A percentile compares a stretch with the other conserved stretches of the same genome.
Conservation (phyloP, 2,329 filamentous ascomycete genomes). For the Arthrobotrys sinensis region DNA sequence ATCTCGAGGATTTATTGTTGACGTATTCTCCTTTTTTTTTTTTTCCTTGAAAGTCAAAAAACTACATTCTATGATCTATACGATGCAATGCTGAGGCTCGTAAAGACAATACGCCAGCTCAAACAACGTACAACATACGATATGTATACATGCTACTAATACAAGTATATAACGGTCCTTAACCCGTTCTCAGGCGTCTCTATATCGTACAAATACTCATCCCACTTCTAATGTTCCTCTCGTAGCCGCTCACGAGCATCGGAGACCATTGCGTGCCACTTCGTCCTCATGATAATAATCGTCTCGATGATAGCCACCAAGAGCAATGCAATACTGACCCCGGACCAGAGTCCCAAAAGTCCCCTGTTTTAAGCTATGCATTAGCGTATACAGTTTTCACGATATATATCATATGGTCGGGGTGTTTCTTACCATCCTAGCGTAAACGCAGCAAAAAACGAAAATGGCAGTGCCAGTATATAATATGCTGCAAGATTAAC, state of each 20-base stretch:
- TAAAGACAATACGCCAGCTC: too few relatives aligned
- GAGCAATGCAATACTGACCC: conserved; percentile 80
- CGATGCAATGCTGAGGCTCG: not conserved
- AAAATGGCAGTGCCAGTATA: conserved; percentile 85
- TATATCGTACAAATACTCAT: conserved; percentile 36
- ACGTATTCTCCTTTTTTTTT: too few relatives aligned
- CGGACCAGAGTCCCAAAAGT: conserved; percentile 84
- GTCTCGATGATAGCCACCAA: conserved; percentile 66
- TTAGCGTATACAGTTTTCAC: conserved; percentile 16
- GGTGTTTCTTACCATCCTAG: conserved; percentile 74
- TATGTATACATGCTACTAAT: not conserved
- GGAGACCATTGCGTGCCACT: conserved; percentile 57
- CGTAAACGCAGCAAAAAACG: conserved; percentile 82
- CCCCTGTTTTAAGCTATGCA: conserved; percentile 66
- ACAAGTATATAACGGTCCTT: conserved; percentile 11
- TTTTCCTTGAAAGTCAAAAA: too few relatives aligned
- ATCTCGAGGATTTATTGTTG: too few relatives aligned
- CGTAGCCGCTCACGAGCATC: conserved; percentile 57
- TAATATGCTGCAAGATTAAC: conserved; percentile 91
- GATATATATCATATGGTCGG: too few relatives aligned
- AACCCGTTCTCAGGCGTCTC: not conserved
- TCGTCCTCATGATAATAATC: conserved; percentile 39
- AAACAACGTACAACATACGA: not conserved
- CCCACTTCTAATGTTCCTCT: conserved; percentile 35
- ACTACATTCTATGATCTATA: not conserved